Conservation (phyloP, 1,139 yeast species). For the Sugiyamaella grinbergsii region DNA sequence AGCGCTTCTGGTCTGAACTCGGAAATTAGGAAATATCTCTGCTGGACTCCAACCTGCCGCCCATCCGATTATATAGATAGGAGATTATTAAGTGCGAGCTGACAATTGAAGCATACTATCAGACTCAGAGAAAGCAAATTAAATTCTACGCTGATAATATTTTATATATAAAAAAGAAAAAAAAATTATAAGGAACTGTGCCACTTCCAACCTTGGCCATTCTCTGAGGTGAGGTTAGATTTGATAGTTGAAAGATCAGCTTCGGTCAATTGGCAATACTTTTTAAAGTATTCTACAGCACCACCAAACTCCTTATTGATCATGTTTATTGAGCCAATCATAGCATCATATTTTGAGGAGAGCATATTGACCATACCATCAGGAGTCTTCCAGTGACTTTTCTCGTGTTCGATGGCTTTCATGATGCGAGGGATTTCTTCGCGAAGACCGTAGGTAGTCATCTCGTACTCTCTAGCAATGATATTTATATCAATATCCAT, state of each 20-base stretch:
- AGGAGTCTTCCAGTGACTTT: conserved; percentile 21
- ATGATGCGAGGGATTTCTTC: conserved; percentile 31
- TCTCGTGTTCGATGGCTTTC: conserved; percentile 28
- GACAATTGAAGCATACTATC: no score
- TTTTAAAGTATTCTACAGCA: conserved; percentile 52
- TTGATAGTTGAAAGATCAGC: conserved; percentile 56
- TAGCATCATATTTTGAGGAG: conserved; percentile 70
- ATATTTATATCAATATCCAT: conserved; percentile 67
- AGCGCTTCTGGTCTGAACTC: conserved; percentile 55
- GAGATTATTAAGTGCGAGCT: no score
- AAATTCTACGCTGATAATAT: no score
- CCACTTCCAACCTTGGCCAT: conserved; percentile 16
- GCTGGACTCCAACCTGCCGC: conserved; percentile 62
- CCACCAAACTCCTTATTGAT: conserved; percentile 58
- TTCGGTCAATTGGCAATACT: conserved; percentile 50
- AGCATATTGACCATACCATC: conserved; percentile 59
- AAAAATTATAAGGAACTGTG: conserved; percentile 7
- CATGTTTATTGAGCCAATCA: conserved; percentile 63
- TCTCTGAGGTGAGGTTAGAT: conserved; percentile 45
- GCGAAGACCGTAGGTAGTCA: conserved; percentile 65
- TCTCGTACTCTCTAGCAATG: conserved; percentile 71
- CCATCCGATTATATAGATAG: conserved; percentile 67
- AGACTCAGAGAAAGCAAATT: no score
- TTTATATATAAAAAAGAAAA: neutral
- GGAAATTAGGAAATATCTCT: conserved; percentile 61